Evolutionary conservation across 352 stramenopile genomes (phyloP).

Genomic region (Globisporangium parvum): DNA sequence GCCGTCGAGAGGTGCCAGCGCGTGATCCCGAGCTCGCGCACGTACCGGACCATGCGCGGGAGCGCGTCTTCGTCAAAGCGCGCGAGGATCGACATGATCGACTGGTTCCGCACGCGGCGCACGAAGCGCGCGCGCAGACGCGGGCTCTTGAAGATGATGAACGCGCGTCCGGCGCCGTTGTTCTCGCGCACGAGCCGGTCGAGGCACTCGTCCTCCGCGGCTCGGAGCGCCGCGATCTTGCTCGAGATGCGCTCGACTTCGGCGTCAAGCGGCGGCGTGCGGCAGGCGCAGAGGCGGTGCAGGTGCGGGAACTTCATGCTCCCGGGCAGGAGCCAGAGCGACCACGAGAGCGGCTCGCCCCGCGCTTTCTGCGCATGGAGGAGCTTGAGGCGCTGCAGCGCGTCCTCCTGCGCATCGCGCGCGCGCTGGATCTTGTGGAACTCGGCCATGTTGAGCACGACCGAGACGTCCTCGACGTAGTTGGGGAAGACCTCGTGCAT

Average conservation of each 20-base stretch:
- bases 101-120: slow-evolving; percentile 63
- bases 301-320: slow-evolving; percentile 68
- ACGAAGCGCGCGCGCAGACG: slow-evolving; percentile 72
- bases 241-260: slow-evolving; percentile 26
- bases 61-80: slow-evolving; percentile 60
- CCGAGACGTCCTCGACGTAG: slow-evolving; percentile 74
- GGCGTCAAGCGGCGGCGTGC: slow-evolving; percentile 37
- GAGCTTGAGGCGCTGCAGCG: slow-evolving; percentile 52
- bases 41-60: slow-evolving; percentile 56
- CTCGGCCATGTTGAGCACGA: slow-evolving; percentile 77
- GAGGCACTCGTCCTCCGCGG: slow-evolving; percentile 45
- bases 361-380: slow-evolving; percentile 34
- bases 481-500: slow-evolving; percentile 77
- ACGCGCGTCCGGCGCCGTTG: slow-evolving; percentile 66
- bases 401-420: slow-evolving; percentile 40
- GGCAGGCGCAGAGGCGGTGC: slow-evolving; percentile 39
- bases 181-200: slow-evolving; percentile 58
- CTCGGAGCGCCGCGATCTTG: slow-evolving; percentile 52
- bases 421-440: slow-evolving; percentile 58
- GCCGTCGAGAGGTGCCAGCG: slow-evolving; percentile 70
- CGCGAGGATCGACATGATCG: slow-evolving; percentile 67
- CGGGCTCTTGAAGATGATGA: slow-evolving; percentile 77
- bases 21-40: slow-evolving; percentile 74
- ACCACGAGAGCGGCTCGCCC: slow-evolving; percentile 49
- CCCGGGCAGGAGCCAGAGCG: slow-evolving; percentile 57